phyloP scores from a whole-genome alignment of 495 filamentous ascomycete species.

The Penicillium fimorum region DNA sequence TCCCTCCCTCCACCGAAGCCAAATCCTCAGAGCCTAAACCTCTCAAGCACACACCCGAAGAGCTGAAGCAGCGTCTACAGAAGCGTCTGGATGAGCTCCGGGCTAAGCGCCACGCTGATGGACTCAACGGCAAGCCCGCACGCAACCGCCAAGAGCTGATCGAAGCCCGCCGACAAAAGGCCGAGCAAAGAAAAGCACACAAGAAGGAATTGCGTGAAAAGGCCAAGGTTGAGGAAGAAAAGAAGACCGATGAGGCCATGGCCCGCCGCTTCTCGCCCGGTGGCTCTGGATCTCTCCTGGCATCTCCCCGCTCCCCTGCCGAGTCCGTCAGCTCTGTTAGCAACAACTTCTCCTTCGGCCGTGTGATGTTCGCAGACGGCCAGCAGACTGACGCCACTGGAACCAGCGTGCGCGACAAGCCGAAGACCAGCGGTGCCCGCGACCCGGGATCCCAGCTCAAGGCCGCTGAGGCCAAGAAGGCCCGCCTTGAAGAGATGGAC shows the following conservation, averaged over 20 bases:
- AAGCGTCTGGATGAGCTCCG: constrained; percentile 80
- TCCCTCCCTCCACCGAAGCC: constrained; percentile 50
- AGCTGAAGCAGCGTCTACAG: constrained; percentile 70
- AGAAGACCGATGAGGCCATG: constrained; percentile 65
- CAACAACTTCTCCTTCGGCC: constrained; percentile 82
- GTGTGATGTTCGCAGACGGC: constrained; percentile 83
- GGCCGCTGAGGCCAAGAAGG: constrained; percentile 69
- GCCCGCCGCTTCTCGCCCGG: constrained; percentile 53
- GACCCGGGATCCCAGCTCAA: constrained; percentile 75
- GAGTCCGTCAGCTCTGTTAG: constrained; percentile 40
- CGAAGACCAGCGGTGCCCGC: constrained; percentile 70
- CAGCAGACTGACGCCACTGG: constrained; percentile 68
- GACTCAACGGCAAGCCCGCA: constrained; percentile 72
- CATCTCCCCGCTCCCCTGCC: constrained; percentile 51
- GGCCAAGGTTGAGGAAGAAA: constrained; percentile 72
- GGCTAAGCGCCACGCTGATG: constrained; percentile 77
- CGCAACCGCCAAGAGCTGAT: constrained; percentile 84
- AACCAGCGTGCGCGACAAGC: constrained; percentile 53
- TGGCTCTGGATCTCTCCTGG: constrained; percentile 55
- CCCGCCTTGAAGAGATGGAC: constrained; percentile 66
- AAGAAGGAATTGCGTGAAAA: constrained; percentile 78
- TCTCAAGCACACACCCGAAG: constrained; percentile 59
- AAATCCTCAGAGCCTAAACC: constrained; percentile 39
- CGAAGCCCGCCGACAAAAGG: constrained; percentile 82
- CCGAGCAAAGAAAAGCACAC: constrained; percentile 76